A percentile compares a stretch with the other conserved stretches of the same genome.
These are phyloP conservation scores for Triangularia setosa DNA, from an alignment of 2,329 filamentous ascomycete genomes.

Conservation along the genomic window DNA sequence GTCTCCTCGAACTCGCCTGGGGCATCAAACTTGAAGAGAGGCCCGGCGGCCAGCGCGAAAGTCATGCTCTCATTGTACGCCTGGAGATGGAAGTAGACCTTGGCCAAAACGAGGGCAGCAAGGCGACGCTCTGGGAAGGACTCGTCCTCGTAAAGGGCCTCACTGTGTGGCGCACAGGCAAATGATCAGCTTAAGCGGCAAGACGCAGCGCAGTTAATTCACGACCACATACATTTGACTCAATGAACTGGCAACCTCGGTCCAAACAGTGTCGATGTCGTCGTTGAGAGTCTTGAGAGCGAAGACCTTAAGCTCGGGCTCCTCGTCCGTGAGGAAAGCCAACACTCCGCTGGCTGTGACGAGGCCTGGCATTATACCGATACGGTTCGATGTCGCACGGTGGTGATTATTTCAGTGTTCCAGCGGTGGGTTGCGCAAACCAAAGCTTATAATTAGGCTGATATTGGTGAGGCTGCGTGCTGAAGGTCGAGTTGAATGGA, in stretches of 20 bases:
- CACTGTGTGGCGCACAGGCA: constrained; percentile 50
- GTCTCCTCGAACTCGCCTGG: constrained; percentile 97
- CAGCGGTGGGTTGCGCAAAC: not conserved
- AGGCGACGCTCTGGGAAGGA: constrained; percentile 90
- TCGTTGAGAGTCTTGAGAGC: constrained; percentile 93
- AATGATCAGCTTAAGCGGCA: constrained; percentile 13
- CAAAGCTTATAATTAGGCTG: constrained; percentile 3
- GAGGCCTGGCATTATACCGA: constrained; percentile 76
- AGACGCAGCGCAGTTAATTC: constrained; percentile 1
- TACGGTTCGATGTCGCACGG: constrained; percentile 5
- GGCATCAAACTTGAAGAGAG: constrained; percentile 88
- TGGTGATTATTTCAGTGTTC: constrained; percentile 4
- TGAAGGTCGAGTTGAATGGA: constrained; percentile 16
- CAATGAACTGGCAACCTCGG: constrained; percentile 87
- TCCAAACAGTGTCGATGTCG: constrained; percentile 96
- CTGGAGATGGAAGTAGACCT: constrained; percentile 98
- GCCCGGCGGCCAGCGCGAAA: constrained; percentile 89
- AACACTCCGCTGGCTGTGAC: constrained; percentile 92
- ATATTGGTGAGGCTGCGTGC: not conserved
- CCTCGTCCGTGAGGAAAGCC: constrained; percentile 91
- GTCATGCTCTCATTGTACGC: constrained; percentile 99
- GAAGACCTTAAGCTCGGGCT: constrained; percentile 90
- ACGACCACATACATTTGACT: constrained; percentile 71
- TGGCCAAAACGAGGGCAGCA: constrained; percentile 88
- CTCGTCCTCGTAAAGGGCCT: constrained; percentile 96